Base-by-base conservation (phyloP, 1,284 basidiomycete genomes). In the Singerocomus rubriflavus region DNA sequence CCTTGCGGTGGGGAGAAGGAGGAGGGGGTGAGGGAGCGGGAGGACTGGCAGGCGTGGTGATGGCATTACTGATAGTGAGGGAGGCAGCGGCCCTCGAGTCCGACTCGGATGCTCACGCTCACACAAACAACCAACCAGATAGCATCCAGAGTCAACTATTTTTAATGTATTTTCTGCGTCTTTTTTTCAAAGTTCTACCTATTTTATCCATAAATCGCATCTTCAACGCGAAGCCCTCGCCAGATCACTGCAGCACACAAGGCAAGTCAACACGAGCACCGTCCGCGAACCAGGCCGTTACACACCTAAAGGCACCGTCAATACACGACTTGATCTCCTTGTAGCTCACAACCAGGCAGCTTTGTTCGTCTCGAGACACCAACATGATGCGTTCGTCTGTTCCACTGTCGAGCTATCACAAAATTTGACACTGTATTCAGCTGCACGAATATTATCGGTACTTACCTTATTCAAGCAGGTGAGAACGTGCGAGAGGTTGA, bases 371-470 rank as follows among this genome's bases (percentile, higher is more conserved):
- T 59, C 96, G 78, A 16, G 93, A 88, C 21, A 97, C 85, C 35
- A 99, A 80, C 93, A 98, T 95, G 59, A 99, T 78, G 53, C 87
- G 87, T 66, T 99, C 97, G 46, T 98, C 94, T 16, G 87, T 82
- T 16, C 94, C 94, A 3, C 88, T 88, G 66, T 99, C 96, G 47
- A 98, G 82, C 89, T 94, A 62, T 14, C 36, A 31, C 41, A 35
- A 44, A 44, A 43, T 21, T 50, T 47, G 33, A 51, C 16, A 6
- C 30, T n/a, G 27, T n/a, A n/a, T 12, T 31, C 29, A n/a, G 30
- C 17, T 5, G 11, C 5, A 45, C 21, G 40, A 27, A 14, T 45
- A 29, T 30, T 40, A 34, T 34, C 13, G 27, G 26, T 4, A 64
- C 70, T 25, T 40, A 89, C 91, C 81, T 97, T 98, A 75, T 93